These are phyloP conservation scores for Lentinula sp. DNA, from an alignment of 768 basidiomycete species.

Conservation along the genomic window DNA sequence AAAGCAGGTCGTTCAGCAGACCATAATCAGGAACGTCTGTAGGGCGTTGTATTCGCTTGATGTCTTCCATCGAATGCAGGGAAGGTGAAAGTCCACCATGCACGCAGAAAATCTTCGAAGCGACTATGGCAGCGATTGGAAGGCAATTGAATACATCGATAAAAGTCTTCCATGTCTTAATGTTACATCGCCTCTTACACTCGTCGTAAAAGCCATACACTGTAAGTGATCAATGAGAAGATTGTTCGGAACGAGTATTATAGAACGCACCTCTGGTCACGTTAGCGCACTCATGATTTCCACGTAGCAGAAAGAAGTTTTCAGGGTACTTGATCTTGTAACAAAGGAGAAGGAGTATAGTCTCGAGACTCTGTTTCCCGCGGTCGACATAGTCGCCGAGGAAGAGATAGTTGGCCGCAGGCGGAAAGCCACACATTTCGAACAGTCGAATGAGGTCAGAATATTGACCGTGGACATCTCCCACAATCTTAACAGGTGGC, in stretches of 20 bases:
- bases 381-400: slow-evolving; percentile 98
- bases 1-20: slow-evolving; percentile 91
- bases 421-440: slow-evolving; percentile 99
- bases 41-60: slow-evolving; percentile 94
- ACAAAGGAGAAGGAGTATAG: slow-evolving; percentile 91
- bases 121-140: slow-evolving; percentile 97
- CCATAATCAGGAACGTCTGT: slow-evolving; percentile 99
- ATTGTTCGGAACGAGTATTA: slow-evolving; percentile 5
- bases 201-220: slow-evolving; percentile 99
- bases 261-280: slow-evolving; percentile 84
- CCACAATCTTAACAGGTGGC: slow-evolving; percentile 98
- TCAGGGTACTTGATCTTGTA: slow-evolving; percentile 99
- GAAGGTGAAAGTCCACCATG: slow-evolving; percentile 94
- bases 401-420: slow-evolving; percentile 95
- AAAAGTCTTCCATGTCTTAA: slow-evolving; percentile 99
- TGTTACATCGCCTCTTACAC: slow-evolving; percentile 98
- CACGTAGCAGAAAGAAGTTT: slow-evolving; percentile 96
- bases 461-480: slow-evolving; percentile 99
- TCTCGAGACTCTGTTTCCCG: slow-evolving; percentile 97
- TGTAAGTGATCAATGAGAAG: slow-evolving; percentile 24
- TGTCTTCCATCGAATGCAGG: slow-evolving; percentile 95
- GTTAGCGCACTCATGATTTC: slow-evolving; percentile 99
- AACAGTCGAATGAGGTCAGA: slow-evolving; percentile 97
- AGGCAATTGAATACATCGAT: slow-evolving; percentile 99
- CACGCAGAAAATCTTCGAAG: slow-evolving; percentile 99